Conservation (phyloP, 768 basidiomycete species). For the Daedaleopsis nitida region DNA sequence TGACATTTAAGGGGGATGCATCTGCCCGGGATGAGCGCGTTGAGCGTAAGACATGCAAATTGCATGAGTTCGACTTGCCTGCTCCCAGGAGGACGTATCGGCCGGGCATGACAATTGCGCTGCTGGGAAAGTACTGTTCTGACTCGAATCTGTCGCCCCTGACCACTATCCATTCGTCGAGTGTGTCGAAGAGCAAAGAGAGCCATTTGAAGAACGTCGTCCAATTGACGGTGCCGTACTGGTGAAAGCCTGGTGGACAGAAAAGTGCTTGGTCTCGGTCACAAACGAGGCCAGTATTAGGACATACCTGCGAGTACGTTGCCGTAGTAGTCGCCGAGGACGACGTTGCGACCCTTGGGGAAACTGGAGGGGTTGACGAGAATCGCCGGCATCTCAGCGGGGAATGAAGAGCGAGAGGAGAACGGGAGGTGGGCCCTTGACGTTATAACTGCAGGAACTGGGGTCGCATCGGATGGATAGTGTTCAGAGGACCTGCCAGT, state of each 20-base stretch:
- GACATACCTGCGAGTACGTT: slow-evolving; percentile 6
- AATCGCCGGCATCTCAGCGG: background rate
- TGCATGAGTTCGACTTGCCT: background rate
- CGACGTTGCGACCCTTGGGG: slow-evolving; percentile 6
- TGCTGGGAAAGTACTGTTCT: slow-evolving; percentile 6
- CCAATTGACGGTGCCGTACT: slow-evolving; percentile 13
- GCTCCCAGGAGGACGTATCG: slow-evolving; percentile 6
- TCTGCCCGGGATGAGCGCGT: slow-evolving; percentile 1
- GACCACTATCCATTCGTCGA: slow-evolving; percentile 7
- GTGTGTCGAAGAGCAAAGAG: slow-evolving; percentile 1
- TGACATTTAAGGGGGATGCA: slow-evolving; percentile 5
- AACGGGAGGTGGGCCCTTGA: background rate
- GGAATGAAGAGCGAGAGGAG: background rate
- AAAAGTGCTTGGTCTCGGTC: background rate
- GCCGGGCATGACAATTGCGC: slow-evolving; percentile 11
- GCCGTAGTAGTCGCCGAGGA: slow-evolving; percentile 10
- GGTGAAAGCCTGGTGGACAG: slow-evolving; percentile 5
- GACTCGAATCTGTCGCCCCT: slow-evolving; percentile 6
- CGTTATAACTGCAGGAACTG: background rate
- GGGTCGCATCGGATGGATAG: background rate
- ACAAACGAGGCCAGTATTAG: background rate
- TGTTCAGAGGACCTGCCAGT: background rate
- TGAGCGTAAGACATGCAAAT: background rate
- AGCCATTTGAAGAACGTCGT: slow-evolving; percentile 12
- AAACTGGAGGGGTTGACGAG: background rate